Conservation (phyloP, 441 rosid genomes). For the Raphanus hybrid region DNA sequence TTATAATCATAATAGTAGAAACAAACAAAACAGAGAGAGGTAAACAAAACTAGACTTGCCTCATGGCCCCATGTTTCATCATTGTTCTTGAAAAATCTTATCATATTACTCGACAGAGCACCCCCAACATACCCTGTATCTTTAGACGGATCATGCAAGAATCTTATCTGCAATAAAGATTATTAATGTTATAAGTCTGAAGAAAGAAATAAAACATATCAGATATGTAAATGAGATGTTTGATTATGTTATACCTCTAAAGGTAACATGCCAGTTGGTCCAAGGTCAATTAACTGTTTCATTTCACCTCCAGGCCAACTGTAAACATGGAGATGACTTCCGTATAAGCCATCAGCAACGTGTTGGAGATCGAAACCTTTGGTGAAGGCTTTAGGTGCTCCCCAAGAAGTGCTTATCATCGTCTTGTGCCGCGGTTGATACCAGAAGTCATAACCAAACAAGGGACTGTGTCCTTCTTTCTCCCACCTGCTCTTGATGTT, state of each 20-base stretch:
- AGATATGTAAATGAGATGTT: too few species aligned
- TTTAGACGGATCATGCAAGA: neutral
- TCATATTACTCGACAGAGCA: neutral
- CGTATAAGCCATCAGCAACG: conserved; percentile 84
- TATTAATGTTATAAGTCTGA: too few species aligned
- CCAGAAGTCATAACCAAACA: conserved; percentile 91
- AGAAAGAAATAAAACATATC: too few species aligned
- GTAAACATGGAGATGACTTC: conserved; percentile 79
- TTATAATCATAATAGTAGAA: too few species aligned
- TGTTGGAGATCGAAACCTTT: conserved; percentile 84
- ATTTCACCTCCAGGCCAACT: conserved; percentile 90
- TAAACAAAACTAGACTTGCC: neutral
- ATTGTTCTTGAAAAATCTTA: neutral
- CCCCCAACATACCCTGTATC: neutral
- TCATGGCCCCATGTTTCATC: neutral
- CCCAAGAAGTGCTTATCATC: conserved; percentile 97
- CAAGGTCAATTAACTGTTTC: conserved; percentile 88
- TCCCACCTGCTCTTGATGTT: conserved; percentile 59
- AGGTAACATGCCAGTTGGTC: conserved; percentile 76
- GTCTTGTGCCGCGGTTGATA: conserved; percentile 92
- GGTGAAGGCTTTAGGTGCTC: conserved; percentile 86
- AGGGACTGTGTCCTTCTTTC: conserved; percentile 81
- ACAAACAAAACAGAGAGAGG: too few species aligned
- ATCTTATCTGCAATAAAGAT: too few species aligned
- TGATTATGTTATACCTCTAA: conserved; percentile 53